Conservation (phyloP, 805 yeast genomes). For the Blastobotrys parvus region DNA sequence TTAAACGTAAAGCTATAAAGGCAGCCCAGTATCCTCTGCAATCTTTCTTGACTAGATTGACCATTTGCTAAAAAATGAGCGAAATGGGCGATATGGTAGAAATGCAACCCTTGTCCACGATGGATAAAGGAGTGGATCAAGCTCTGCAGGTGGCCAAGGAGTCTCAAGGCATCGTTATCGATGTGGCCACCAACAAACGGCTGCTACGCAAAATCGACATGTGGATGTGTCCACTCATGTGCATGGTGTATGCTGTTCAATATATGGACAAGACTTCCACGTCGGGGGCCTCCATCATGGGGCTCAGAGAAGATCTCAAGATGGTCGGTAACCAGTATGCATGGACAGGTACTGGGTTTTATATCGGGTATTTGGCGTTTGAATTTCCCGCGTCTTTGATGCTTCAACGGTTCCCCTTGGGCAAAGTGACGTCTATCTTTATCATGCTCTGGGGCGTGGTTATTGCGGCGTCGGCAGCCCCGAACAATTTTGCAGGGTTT, state of each 20-base stretch:
- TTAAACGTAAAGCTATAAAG: too few species aligned
- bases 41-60: too few species aligned
- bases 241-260: slow-evolving; percentile 43
- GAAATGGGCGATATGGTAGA: too few species aligned
- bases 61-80: too few species aligned
- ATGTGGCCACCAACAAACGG: slow-evolving; percentile 22
- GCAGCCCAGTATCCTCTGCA: too few species aligned
- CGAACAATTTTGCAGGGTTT: slow-evolving; percentile 39
- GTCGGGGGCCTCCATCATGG: slow-evolving; percentile 47
- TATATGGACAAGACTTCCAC: slow-evolving; percentile 53
- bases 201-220: slow-evolving; percentile 44
- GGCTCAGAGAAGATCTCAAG: slow-evolving; percentile 36
- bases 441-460: slow-evolving; percentile 57
- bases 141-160: slow-evolving; percentile 5
- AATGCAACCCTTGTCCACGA: too few species aligned
- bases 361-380: slow-evolving; percentile 55
- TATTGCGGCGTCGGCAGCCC: slow-evolving; percentile 42
- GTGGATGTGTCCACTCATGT: slow-evolving; percentile 43
- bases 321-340: slow-evolving; percentile 36
- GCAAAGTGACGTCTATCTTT: slow-evolving; percentile 40
- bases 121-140: slow-evolving; percentile 6
- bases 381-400: slow-evolving; percentile 41
- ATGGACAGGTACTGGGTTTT: slow-evolving; percentile 55
- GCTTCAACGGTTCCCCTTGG: slow-evolving; percentile 51
- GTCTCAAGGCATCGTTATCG: slow-evolving; percentile 11